A percentile compares a stretch with the other conserved stretches of the same genome.
Conservation (phyloP, 257 asterid species). For the Solanum virginianum region DNA sequence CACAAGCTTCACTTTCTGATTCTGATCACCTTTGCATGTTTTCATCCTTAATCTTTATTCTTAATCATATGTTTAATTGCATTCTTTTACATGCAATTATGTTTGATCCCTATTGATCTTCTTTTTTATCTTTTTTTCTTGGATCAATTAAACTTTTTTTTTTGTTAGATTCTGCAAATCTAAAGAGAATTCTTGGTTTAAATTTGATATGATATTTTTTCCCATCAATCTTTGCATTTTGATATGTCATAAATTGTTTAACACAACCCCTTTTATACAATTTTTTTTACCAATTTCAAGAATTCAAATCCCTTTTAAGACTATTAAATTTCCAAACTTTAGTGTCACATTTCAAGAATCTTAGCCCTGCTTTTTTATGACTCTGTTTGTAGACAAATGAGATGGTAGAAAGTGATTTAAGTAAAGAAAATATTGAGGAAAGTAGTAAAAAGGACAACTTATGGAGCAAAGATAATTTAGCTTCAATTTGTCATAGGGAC, state of each 20-base stretch:
- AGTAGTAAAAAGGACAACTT: conserved; percentile 9
- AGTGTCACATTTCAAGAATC: background rate
- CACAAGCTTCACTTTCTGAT: background rate
- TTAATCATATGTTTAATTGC: background rate
- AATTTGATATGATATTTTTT: background rate
- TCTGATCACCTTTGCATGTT: background rate
- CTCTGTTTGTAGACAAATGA: background rate
- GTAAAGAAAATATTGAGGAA: conserved; percentile 22
- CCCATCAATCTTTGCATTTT: background rate
- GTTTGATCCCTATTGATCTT: background rate
- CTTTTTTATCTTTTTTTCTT: background rate
- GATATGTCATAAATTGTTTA: background rate
- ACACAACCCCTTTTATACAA: background rate
- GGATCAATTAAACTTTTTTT: background rate
- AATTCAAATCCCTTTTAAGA: background rate
- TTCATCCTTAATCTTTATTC: background rate
- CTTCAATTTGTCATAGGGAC: conserved; percentile 28
- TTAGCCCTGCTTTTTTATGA: background rate
- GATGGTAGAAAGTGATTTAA: conserved; percentile 41
- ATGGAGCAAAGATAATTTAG: background rate
- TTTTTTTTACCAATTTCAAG: background rate
- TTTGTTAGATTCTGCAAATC: background rate
- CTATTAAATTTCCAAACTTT: background rate
- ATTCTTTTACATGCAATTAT: background rate
- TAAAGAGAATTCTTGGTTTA: background rate